Conservation (phyloP, 2,329 filamentous ascomycete species). For the Nemania sp. region DNA sequence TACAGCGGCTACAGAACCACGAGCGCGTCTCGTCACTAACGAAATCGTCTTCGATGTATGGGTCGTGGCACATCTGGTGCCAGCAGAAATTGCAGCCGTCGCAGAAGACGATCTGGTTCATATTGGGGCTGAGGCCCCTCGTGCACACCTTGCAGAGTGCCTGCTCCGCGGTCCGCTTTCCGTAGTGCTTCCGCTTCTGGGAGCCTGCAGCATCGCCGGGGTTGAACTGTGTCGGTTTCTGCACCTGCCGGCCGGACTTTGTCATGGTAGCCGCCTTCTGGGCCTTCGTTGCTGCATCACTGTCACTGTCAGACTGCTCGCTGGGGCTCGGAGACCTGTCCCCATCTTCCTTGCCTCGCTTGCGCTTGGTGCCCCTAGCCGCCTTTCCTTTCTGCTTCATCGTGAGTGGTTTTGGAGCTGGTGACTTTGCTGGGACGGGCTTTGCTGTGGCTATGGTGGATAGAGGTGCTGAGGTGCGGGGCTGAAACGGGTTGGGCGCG, state of each 20-base stretch:
- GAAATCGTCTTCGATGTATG: constrained; percentile 76
- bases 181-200: constrained; percentile 58
- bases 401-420: constrained; percentile 34
- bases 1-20: constrained; percentile 78
- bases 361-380: constrained; percentile 51
- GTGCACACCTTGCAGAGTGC: constrained; percentile 79
- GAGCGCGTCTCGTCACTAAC: constrained; percentile 74
- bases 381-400: constrained; percentile 39
- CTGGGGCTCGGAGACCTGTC: constrained; percentile 46
- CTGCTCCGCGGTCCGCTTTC: constrained; percentile 70
- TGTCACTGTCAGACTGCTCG: constrained; percentile 49
- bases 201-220: constrained; percentile 53
- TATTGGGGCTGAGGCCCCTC: constrained; percentile 76
- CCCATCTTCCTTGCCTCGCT: constrained; percentile 49
- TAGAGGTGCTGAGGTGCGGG: constrained; percentile 39
- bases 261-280: constrained; percentile 73
- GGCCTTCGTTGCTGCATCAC: constrained; percentile 46
- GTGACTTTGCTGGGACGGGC: constrained; percentile 5
- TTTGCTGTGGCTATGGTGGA: constrained; percentile 17
- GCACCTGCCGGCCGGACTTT: constrained; percentile 79
- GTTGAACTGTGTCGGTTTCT: constrained; percentile 73
- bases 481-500: constrained; percentile 45
- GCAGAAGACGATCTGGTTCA: constrained; percentile 87
- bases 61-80: constrained; percentile 85
- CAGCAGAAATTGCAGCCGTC: constrained; percentile 83